Base-by-base conservation (phyloP, 805 yeast species). In the Lipomyces kockii region DNA sequence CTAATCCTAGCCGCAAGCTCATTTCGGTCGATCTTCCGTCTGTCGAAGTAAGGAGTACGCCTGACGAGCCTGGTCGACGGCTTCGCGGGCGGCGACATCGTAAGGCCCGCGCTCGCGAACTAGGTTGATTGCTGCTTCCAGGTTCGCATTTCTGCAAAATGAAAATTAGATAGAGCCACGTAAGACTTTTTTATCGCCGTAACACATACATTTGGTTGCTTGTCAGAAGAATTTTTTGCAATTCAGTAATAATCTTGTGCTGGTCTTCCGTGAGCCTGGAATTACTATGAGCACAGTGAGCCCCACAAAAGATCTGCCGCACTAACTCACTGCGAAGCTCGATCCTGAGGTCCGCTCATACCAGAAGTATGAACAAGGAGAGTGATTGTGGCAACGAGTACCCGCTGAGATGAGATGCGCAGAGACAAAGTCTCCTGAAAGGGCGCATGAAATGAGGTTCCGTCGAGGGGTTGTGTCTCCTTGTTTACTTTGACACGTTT, bases 151-250 rank as follows among this genome's bases (percentile, higher is more conserved):
- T 27, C 60, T 56, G 34, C 27, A 52, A 25, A 22, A 5, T 29
- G 1, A 6, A 29, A 25, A 29, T 52, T 25, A 25, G 27, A 25
- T 12, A 25, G 34, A 11, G 9, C 14, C 29, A 25, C 7, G 5
- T n/a, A 52, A 9, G 25, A 14, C n/a, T n/a, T n/a, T 5, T 9
- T 4, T 17, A 25, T 52, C 32, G 9, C 8, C 55, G 9, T 12
- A 52, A 32, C 35, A 46, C 66, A 35, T 27, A 65, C 69, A 65
- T 65, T 43, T 65, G 60, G 17, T 53, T 32, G 34, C 66, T 62
- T 5, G 69, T 65, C 34, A 51, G 46, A 29, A 59, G 60, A 6
- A 62, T 61, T n/a, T 65, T 65, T 46, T 62, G 63, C 4, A 65
- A 60, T 51, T 65, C 69, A 4, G 60, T 29, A 2, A 65, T 52